Evolutionary conservation across 768 basidiomycete species (phyloP).

Genomic region (Suillus luteus): DNA sequence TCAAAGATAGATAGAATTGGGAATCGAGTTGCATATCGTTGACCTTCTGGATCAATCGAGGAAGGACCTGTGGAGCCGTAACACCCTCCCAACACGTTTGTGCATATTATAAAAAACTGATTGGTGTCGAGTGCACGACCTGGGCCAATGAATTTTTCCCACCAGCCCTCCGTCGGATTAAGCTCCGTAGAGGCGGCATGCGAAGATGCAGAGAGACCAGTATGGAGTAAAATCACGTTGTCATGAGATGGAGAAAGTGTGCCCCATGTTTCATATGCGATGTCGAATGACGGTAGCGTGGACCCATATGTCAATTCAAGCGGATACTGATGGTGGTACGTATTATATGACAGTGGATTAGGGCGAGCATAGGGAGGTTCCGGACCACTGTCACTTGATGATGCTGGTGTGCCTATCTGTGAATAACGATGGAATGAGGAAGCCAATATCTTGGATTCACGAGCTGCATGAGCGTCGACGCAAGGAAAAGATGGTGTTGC

Average conservation of each 20-base stretch:
- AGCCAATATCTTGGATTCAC: slow-evolving; percentile 57
- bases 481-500: slow-evolving; percentile 60
- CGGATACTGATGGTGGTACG: slow-evolving; percentile 62
- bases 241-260: slow-evolving; percentile 72
- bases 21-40: slow-evolving; percentile 87
- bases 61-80: slow-evolving; percentile 97
- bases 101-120: slow-evolving; percentile 90
- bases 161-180: slow-evolving; percentile 91
- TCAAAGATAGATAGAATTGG: slow-evolving; percentile 94
- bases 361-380: slow-evolving; percentile 85
- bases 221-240: slow-evolving; percentile 94
- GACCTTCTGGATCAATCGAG: slow-evolving; percentile 66
- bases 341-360: slow-evolving; percentile 68
- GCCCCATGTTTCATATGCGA: slow-evolving; percentile 99
- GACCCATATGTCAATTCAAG: slow-evolving; percentile 68
- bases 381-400: slow-evolving; percentile 56
- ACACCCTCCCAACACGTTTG: slow-evolving; percentile 96
- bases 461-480: slow-evolving; percentile 77
- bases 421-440: slow-evolving; percentile 25
- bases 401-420: slow-evolving; percentile 13
- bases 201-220: slow-evolving; percentile 93
- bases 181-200: slow-evolving; percentile 83
- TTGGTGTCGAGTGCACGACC: slow-evolving; percentile 93
- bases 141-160: slow-evolving; percentile 98
- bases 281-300: slow-evolving; percentile 67